Base-by-base conservation (phyloP, 176 grass and related monocot genomes). In the Canna indica region DNA sequence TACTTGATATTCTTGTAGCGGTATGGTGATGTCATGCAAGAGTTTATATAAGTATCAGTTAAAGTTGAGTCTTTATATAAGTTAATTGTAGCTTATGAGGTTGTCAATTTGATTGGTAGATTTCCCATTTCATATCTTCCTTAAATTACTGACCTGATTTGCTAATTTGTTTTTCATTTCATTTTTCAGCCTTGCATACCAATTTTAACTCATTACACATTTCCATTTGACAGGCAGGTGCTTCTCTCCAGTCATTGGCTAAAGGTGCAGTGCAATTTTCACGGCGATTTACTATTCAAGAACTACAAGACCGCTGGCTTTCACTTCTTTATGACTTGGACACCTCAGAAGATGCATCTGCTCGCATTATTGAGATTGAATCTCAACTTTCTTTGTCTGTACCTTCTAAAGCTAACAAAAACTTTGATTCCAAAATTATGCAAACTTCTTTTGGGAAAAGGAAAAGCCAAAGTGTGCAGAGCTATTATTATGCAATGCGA, bases 401-500 rank as follows among this genome's bases (percentile, higher is more conserved):
- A 75, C 71, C 81, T 73, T 72, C 75, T 52, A 91, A 86, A 73
- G 58, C 68, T 42, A 72, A 75, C 48, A 75, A 81, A 82, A 65
- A 75, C 69, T 81, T 74, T 75, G 86, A 75, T 71, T 79, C 71
- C 14, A 84, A 86, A 79, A 75, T 59, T 64, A 84, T 75, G 53
- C 84, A 86, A 81, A 76, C 78, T 76, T 75, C 78, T 46, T 79
- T 83, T 73, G 78, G 78, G 61, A 90, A 91, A 73, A 71, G 84
- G 17, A 87, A 86, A 81, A 78, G 75, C 64, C 75, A 84, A 5
- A 87, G 81, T 65, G 77, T 90, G 15, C 76, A 76, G 72, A 84
- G 83, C 72, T 18, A 79, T 56, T 90, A 90, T 67, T 84, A 86
- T 84, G 84, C 84, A 0, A 86, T 81, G 78, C 83, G 75, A 73